Percentiles rank a stretch among this genome's conserved stretches.
Conservation (phyloP, 2,329 filamentous ascomycete species). For the Penicillium crustosum region DNA sequence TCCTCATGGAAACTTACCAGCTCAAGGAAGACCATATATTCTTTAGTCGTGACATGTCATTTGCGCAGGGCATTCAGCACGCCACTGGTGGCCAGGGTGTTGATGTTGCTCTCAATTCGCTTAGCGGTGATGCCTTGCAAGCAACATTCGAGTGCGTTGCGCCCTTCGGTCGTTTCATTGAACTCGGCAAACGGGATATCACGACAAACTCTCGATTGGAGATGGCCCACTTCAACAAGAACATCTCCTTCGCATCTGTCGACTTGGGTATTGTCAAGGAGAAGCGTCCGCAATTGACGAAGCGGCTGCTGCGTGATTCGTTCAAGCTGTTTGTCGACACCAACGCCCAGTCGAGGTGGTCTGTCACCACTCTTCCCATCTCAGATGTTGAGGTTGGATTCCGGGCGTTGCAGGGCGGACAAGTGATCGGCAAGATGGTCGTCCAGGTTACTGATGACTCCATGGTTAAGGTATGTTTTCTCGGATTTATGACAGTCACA, state of each 20-base stretch:
- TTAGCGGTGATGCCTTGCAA: constrained; percentile 30
- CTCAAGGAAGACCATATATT: constrained; percentile 18
- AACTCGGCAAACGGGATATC: constrained; percentile 38
- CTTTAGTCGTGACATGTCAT: constrained; percentile 24
- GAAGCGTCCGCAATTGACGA: constrained; percentile 24
- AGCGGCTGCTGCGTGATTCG: constrained; percentile 26
- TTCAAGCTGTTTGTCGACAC: constrained; percentile 19
- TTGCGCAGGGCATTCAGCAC: constrained; percentile 26
- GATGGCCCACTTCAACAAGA: constrained; percentile 49
- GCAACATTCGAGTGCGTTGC: constrained; percentile 31
- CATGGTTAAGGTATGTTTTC: constrained; percentile 23
- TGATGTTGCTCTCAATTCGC: constrained; percentile 32
- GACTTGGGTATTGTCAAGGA: constrained; percentile 37
- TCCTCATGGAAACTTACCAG: constrained; percentile 21
- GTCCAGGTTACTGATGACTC: constrained; percentile 23
- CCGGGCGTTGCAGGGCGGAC: constrained; percentile 26
- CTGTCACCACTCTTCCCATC: constrained; percentile 20
- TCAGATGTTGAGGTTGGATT: constrained; percentile 27
- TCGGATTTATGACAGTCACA: accelerated
- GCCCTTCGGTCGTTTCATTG: constrained; percentile 35
- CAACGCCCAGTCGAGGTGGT: constrained; percentile 18
- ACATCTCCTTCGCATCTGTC: constrained; percentile 46
- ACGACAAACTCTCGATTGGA: constrained; percentile 42
- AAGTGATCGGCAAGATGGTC: constrained; percentile 29
- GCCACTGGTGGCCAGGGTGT: constrained; percentile 30